Evolutionary conservation across 352 stramenopile genomes (phyloP).

Genomic region (Pythium rishiriense): DNA sequence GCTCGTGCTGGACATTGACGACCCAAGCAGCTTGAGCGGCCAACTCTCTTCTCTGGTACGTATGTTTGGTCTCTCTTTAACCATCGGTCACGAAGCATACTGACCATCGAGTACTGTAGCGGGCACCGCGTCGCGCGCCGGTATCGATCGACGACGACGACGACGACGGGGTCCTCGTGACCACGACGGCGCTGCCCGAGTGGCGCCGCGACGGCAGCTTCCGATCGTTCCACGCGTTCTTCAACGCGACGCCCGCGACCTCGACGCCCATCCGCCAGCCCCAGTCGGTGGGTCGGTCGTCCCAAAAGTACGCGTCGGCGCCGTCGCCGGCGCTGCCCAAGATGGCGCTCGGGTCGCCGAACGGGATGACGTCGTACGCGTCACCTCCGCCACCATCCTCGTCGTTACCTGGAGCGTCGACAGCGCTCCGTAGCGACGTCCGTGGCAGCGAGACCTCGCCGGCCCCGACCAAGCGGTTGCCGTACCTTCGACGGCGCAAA

Average conservation of each 20-base stretch:
- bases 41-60: slow-evolving; percentile 7
- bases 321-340: neutral
- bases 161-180: neutral
- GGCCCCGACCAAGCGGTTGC: slow-evolving; percentile 19
- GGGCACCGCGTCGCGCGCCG: slow-evolving; percentile 15
- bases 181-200: neutral
- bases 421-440: neutral
- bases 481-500: slow-evolving; percentile 20
- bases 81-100: too few species aligned
- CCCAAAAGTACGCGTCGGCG: neutral
- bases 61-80: neutral
- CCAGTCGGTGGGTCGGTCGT: neutral
- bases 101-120: neutral
- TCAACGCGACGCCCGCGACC: slow-evolving; percentile 12
- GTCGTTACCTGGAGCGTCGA: too few species aligned
- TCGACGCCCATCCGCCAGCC: neutral
- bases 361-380: neutral
- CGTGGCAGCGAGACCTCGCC: neutral
- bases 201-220: slow-evolving; percentile 36
- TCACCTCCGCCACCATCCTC: too few species aligned
- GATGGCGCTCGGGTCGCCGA: neutral
- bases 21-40: too few species aligned
- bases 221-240: slow-evolving; percentile 54
- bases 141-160: slow-evolving; percentile 23
- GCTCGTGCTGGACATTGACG: neutral